These are phyloP conservation scores for Ceratocystiopsis minuta DNA, from an alignment of 2,329 filamentous ascomycete genomes.

Conservation along the genomic window DNA sequence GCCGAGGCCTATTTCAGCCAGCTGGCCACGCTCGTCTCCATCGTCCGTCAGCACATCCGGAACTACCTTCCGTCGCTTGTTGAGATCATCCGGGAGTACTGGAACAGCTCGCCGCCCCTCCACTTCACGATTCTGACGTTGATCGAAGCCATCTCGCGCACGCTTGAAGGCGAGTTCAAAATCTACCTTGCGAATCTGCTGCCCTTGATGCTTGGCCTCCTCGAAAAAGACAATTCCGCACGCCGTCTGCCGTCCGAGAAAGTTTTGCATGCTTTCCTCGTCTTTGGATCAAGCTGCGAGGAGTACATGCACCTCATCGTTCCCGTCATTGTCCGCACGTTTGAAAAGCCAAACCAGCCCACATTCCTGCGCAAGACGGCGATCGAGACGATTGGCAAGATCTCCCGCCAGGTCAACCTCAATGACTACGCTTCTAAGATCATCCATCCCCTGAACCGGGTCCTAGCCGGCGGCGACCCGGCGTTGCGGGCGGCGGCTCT, in stretches of 20 bases:
- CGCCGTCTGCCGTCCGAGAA: constrained; percentile 72
- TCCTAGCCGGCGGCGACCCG: constrained; percentile 57
- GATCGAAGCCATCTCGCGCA: constrained; percentile 83
- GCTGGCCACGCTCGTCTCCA: constrained; percentile 77
- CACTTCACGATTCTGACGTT: constrained; percentile 84
- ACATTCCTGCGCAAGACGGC: constrained; percentile 65
- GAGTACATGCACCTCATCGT: constrained; percentile 99
- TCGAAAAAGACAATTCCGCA: constrained; percentile 66
- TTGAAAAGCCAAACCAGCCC: constrained; percentile 75
- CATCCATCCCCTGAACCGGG: constrained; percentile 76
- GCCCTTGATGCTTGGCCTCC: constrained; percentile 81
- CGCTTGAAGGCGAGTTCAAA: constrained; percentile 94
- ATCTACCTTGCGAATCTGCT: constrained; percentile 79
- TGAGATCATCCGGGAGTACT: constrained; percentile 73
- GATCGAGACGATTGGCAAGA: constrained; percentile 85
- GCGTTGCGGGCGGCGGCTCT: constrained; percentile 64
- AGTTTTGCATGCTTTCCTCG: constrained; percentile 84
- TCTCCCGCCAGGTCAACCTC: constrained; percentile 90
- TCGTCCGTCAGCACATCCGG: constrained; percentile 90
- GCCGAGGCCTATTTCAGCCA: constrained; percentile 97
- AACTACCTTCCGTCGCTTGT: constrained; percentile 80
- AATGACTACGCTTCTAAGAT: constrained; percentile 95
- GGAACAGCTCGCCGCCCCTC: constrained; percentile 61
- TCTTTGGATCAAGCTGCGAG: constrained; percentile 88
- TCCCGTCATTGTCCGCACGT: constrained; percentile 82